Base-by-base conservation (phyloP, 2,329 filamentous ascomycete species). In the Torrubiella hemipterigena region DNA sequence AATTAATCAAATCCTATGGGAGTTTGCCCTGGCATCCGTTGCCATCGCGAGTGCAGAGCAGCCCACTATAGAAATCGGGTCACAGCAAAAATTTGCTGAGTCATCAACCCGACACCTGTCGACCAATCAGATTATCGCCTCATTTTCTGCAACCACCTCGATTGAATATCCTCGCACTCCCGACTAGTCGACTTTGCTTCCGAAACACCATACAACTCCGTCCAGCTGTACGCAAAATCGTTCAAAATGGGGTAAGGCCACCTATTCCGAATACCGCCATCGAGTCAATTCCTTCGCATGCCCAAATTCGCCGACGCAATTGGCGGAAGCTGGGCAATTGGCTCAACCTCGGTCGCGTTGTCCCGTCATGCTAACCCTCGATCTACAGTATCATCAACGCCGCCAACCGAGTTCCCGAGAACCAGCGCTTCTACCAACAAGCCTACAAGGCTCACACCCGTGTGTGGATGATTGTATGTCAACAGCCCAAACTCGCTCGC, bases 381-480 rank as follows among this genome's bases (percentile, higher is more conserved):
- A 11, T 38, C 33, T 30, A 35, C 45, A 72, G 70, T 51, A 50
- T 77, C 52, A 44, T 85, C 63, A 65, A 82, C 70, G 76, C 77
- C 57, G 69, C 72, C 55, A 89, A 89, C 73, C 72, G 69, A 50
- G 81, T 87, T 49, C 79, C 80, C 35, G 49, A 80, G 53, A 69
- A 80, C 63, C 82, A 89, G 69, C 68, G 72, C 51, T 60, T 73
- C 46, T 85, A 83, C 67, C 81, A 86, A 65, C 63, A 69, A 43
- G 77, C 82, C 46, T 81, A 81, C 58, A 73, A 71, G 49, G 59
- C 64, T 41, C 72, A 77, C 56, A 64, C 75, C 44, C 75, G 82
- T 49, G 59, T 83, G 55, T 87, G 82, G 81, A 65, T 72, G 59
- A 85, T 86, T 61, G 81, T 87, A 69, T 55, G 78, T 67, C 25